Conservation (phyloP, 2,329 filamentous ascomycete genomes). For the Iodosphaeria phyllophila region DNA sequence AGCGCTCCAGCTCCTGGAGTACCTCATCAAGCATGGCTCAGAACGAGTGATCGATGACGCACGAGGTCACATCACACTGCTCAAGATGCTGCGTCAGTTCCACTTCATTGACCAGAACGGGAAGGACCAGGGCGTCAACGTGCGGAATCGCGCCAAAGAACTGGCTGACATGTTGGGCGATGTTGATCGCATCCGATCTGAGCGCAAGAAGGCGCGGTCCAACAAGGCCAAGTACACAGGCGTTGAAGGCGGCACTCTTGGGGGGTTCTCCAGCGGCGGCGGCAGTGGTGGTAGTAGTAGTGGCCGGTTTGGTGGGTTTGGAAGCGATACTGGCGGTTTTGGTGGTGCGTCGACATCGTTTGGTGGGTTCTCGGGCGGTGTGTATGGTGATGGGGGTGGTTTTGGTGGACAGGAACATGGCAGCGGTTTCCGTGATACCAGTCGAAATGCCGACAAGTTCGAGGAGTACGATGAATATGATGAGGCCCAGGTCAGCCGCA, state of each 20-base stretch:
- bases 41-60: conserved; percentile 96
- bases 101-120: conserved; percentile 93
- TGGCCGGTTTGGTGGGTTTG: conserved; percentile 71
- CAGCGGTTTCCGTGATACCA: conserved; percentile 49
- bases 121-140: conserved; percentile 96
- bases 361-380: conserved; percentile 47
- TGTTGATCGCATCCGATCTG: conserved; percentile 66
- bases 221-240: conserved; percentile 93
- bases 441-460: conserved; percentile 54
- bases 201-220: conserved; percentile 74
- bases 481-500: conserved; percentile 41
- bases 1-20: conserved; percentile 87
- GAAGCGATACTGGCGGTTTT: conserved; percentile 63
- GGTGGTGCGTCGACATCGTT: conserved; percentile 38
- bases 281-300: conserved; percentile 21
- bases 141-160: conserved; percentile 91
- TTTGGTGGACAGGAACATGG: conserved; percentile 60
- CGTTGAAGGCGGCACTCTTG: conserved; percentile 60
- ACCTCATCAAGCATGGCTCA: conserved; percentile 94
- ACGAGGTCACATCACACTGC: conserved; percentile 77
- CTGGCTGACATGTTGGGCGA: conserved; percentile 84
- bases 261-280: conserved; percentile 30
- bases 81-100: conserved; percentile 98
- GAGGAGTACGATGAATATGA: conserved; percentile 97
- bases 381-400: conserved; percentile 91